Evolutionary conservation across 2,329 filamentous ascomycete genomes (phyloP), one percentile per base, ranked within the genome.

Genomic region (Fusarium gaditjirri): DNA sequence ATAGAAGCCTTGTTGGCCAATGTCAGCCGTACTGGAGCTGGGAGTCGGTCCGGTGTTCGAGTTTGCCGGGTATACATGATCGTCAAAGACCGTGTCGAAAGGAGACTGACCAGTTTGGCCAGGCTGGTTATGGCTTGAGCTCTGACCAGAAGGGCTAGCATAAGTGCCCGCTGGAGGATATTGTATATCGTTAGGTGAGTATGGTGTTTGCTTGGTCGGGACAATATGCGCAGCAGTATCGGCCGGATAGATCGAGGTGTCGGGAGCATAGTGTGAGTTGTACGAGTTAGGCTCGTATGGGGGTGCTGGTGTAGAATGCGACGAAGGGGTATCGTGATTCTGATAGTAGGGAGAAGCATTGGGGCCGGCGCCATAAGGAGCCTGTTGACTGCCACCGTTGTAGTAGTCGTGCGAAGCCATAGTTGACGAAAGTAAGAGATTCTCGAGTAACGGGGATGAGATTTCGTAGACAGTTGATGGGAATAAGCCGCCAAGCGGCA

Each of bases 381-480:
- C 77, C 75, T 75, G 80, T 66, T 82, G 79, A 74, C 86, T 78
- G 76, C 86, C 84, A 82, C 76, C 77, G 65, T 81, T 73, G 74
- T 93, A 93, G 82, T 93, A 93, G 76, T 92, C 88, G 83, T 90
- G 87, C 71, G 88, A 85, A 47, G 89, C 87, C 90, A 92, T 91
- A 54, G 21, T 70, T 70, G 59, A 46, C 47, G 33, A 57, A 50
- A 46, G 46, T 50, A 61, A 38, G 43, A 43, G 44, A 42, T 63
- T 61, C 63, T 60, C 60, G 36, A 57, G 58, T 56, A 46, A 64
- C 47, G 49, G 53, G 41, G 38, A 72, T 49, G 46, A 68, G 52
- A 55, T 62, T 62, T 41, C 27, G 62, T 44, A 60, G 61, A 52
- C 47, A 49, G 50, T 61, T 33, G 47, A 38, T 52, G 58, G 49